Percentiles rank a stretch among this genome's conserved stretches.
Conservation (phyloP, 257 asterid genomes). For the Linaria vulgaris region DNA sequence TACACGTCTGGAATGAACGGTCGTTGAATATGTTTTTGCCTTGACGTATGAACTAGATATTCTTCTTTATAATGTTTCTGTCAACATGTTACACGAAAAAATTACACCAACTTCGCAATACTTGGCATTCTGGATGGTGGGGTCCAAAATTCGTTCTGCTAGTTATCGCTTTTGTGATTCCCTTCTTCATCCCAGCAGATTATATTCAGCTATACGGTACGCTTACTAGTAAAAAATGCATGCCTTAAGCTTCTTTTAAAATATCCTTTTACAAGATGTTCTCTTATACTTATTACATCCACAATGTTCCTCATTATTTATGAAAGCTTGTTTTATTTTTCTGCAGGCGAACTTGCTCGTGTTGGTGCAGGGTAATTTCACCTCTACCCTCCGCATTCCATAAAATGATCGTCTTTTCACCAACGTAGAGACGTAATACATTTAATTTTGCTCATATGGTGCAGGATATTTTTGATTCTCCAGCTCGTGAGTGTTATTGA, state of each 20-base stretch:
- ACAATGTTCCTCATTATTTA: neutral
- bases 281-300: no score
- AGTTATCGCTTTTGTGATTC: constrained; percentile 52
- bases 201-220: constrained; percentile 78
- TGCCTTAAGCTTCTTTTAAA: neutral
- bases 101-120: constrained; percentile 46
- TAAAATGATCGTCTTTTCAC: neutral
- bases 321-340: neutral
- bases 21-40: constrained; percentile 24
- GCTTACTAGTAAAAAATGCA: neutral
- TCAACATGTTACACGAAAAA: constrained; percentile 61
- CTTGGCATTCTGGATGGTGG: constrained; percentile 96
- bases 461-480: constrained; percentile 76
- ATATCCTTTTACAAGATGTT: neutral
- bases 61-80: constrained; percentile 71
- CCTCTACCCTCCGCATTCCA: constrained; percentile 4
- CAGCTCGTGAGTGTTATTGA: constrained; percentile 89
- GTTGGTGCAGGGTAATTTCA: constrained; percentile 89
- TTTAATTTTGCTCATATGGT: constrained; percentile 16
- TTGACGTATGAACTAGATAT: constrained; percentile 60
- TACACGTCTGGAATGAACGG: neutral
- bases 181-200: constrained; percentile 75
- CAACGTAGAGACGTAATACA: neutral
- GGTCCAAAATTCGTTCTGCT: constrained; percentile 48
- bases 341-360: constrained; percentile 86